A percentile compares a stretch with the other conserved stretches of the same genome.
phyloP scores from a whole-genome alignment of 2,329 filamentous ascomycete species.

The Fusarium equiseti region DNA sequence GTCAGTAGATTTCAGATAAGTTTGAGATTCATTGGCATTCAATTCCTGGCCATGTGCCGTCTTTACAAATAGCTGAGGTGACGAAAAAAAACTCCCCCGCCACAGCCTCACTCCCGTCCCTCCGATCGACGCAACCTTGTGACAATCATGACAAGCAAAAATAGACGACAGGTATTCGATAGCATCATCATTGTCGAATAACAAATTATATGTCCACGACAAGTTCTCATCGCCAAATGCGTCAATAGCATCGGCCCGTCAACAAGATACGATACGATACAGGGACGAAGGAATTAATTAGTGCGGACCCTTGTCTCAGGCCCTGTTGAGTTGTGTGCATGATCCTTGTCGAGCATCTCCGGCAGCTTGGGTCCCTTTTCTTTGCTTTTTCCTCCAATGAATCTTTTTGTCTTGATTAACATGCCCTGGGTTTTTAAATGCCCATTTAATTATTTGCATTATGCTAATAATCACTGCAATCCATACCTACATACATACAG shows the following conservation, averaged over 20 bases:
- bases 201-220: neutral
- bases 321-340: neutral
- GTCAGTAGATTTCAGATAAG: neutral
- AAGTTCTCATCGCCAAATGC: neutral
- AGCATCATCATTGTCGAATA: neutral
- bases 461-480: neutral
- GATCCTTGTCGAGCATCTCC: constrained; percentile 14
- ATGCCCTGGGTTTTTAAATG: neutral
- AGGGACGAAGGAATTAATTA: constrained; percentile 5
- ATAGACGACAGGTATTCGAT: neutral
- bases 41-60: neutral
- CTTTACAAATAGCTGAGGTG: neutral
- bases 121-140: constrained; percentile 23
- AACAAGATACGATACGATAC: neutral
- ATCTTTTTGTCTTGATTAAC: neutral
- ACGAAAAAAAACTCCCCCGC: constrained; percentile 7
- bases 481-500: neutral
- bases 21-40: neutral
- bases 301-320: constrained; percentile 16
- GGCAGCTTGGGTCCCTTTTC: constrained; percentile 18
- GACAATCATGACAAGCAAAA: constrained; percentile 7
- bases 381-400: constrained; percentile 17
- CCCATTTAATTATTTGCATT: neutral
- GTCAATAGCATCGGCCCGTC: constrained; percentile 21
- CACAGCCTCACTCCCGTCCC: neutral